Percentiles rank a stretch among this genome's conserved stretches.
phyloP scores from a whole-genome alignment of 2,329 filamentous ascomycete species.

The Macrophomina pseudophaseolina region DNA sequence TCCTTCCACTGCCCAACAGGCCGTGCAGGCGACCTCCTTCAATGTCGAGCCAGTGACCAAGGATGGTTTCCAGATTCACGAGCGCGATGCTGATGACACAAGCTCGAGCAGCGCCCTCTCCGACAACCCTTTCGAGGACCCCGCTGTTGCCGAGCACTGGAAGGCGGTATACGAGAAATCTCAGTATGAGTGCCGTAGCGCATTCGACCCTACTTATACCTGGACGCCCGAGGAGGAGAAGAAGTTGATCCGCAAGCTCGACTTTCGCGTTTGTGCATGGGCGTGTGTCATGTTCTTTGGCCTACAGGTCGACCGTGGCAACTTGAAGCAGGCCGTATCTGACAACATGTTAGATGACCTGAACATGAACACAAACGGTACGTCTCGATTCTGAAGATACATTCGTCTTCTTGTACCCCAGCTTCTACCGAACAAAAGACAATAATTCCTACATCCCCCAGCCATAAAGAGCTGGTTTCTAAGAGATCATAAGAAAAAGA shows the following conservation, averaged over 20 bases:
- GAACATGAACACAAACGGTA: slow-evolving; percentile 26
- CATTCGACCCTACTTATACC: slow-evolving; percentile 54
- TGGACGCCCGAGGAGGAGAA: slow-evolving; percentile 58
- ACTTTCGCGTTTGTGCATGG: slow-evolving; percentile 37
- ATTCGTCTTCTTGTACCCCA: too few species aligned
- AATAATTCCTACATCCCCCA: too few species aligned
- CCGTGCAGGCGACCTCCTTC: slow-evolving; percentile 11
- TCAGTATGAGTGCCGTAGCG: slow-evolving; percentile 46
- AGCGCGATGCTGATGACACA: slow-evolving; percentile 1
- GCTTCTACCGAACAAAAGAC: too few species aligned
- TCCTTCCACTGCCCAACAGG: slow-evolving; percentile 3
- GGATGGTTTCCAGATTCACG: slow-evolving; percentile 19
- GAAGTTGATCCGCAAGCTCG: slow-evolving; percentile 49
- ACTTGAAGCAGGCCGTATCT: slow-evolving; percentile 51
- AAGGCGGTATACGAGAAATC: slow-evolving; percentile 36
- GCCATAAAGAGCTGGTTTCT: too few species aligned
- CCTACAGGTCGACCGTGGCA: slow-evolving; percentile 54
- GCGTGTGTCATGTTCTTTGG: slow-evolving; percentile 57
- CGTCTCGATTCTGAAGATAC: neutral
- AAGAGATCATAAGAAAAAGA: too few species aligned
- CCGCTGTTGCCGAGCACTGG: slow-evolving; percentile 36
- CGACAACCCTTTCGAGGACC: slow-evolving; percentile 33
- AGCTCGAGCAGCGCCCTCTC: neutral
- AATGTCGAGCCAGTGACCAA: slow-evolving; percentile 15
- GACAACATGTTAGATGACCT: slow-evolving; percentile 50